These are phyloP conservation scores for Trypanosoma conorhini DNA, from an alignment of 208 protist species.

Conservation along the genomic window DNA sequence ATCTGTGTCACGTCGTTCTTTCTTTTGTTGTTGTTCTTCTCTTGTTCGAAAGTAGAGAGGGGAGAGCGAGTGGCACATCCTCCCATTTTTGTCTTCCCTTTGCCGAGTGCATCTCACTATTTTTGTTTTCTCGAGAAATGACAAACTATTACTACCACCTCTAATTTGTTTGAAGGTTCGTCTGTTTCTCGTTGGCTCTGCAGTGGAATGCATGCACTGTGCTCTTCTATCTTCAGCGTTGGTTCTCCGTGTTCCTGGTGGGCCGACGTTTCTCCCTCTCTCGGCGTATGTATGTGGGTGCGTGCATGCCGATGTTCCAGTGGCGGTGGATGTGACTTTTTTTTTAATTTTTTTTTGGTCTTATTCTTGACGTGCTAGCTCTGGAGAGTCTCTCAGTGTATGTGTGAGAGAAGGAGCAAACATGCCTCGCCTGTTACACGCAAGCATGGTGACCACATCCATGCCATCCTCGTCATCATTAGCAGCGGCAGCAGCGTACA, in stretches of 20 bases:
- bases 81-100: neutral
- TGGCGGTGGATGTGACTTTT: constrained; percentile 5
- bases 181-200: neutral
- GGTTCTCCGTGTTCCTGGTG: neutral
- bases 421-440: constrained; percentile 11
- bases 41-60: neutral
- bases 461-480: neutral
- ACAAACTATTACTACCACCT: neutral
- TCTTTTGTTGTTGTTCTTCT: neutral
- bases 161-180: neutral
- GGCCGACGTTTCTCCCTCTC: neutral
- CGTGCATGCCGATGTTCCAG: neutral
- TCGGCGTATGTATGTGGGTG: neutral
- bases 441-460: constrained; percentile 10
- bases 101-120: neutral
- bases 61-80: neutral
- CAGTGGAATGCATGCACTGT: neutral
- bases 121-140: neutral
- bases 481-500: neutral
- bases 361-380: constrained; percentile 20
- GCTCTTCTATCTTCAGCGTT: neutral
- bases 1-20: neutral
- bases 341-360: constrained; percentile 26
- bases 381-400: constrained; percentile 2
- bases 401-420: neutral